Percentiles rank a stretch among this genome's conserved stretches.
phyloP scores from a whole-genome alignment of 106 monocot species.

The Agapanthus africanus region DNA sequence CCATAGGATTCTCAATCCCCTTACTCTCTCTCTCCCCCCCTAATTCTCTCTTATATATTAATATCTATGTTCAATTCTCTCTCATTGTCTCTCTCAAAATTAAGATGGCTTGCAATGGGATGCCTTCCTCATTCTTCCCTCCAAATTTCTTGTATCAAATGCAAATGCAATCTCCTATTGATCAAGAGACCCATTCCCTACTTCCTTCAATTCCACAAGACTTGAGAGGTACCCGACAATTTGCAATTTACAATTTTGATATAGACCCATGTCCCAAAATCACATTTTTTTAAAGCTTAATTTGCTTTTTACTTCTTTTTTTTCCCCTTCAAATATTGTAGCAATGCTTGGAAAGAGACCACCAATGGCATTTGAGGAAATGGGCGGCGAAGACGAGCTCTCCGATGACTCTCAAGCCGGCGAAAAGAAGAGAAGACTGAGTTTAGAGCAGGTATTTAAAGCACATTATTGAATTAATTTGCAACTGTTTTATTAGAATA shows the following conservation, averaged over 20 bases:
- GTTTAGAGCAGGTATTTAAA: constrained; percentile 47
- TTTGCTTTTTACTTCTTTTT: too few species aligned
- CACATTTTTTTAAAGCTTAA: neutral
- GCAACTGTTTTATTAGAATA: neutral
- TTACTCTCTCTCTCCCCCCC: neutral
- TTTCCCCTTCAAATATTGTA: constrained; percentile 4
- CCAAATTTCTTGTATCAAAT: constrained; percentile 59
- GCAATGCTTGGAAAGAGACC: constrained; percentile 30
- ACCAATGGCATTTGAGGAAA: constrained; percentile 32
- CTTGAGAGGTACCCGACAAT: constrained; percentile 41
- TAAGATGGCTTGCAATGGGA: constrained; percentile 51
- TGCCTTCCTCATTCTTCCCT: constrained; percentile 53
- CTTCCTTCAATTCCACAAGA: constrained; percentile 20
- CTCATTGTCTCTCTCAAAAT: neutral
- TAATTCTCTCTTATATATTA: neutral
- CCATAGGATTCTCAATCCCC: constrained; percentile 2
- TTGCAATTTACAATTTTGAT: neutral
- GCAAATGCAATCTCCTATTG: constrained; percentile 22
- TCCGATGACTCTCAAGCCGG: constrained; percentile 50
- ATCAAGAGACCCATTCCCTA: constrained; percentile 27
- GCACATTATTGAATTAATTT: neutral
- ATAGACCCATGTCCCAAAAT: neutral
- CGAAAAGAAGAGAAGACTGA: constrained; percentile 63
- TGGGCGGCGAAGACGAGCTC: constrained; percentile 55
- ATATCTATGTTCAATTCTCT: neutral